Evolutionary conservation across 139 green algal species (phyloP), one percentile per base, ranked within the genome.

Genomic region (Asterochloris erici): DNA sequence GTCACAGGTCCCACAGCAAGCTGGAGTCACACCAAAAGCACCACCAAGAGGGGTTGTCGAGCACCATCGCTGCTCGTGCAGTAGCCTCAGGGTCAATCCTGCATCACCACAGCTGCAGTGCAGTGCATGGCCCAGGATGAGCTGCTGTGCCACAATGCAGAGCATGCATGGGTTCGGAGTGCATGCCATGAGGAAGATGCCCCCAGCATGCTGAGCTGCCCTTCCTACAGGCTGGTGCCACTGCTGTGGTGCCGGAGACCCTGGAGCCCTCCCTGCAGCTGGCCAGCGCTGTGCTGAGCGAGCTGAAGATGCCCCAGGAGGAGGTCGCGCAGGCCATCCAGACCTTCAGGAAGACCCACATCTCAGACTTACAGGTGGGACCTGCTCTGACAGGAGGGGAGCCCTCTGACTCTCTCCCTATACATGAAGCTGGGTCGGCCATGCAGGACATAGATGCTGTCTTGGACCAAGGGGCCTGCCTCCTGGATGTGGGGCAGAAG

Each of bases 181-280:
- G 66, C 19, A 73, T 4, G 66, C 66, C 66, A 26, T 54, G 38
- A 2, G 4, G 2, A 6, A 10, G 38, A 54, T 6, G 38, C 38
- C 23, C 9, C 23, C 9, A 23, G 23, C 66, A 26, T 60, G 71
- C 23, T 77, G 19, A 47, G 4, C 12, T 70, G 54, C 17, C 26
- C 38, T 54, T 54, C 38, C 38, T 68, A 24, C 83, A 83, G 79
- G 95, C 95, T 0, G 96, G 96, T 54, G 96, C 96, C 61, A 97
- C 92, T 54, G 96, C 94, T 13, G 96, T 99, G 79, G 96, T 99
- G 60, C 97, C 97, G 11, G 97, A 99, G 90, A 98, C 93, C 12
- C 87, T 99, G 70, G 97, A 99, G 89, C 97, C 97, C 0, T 93
- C 85, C 26, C 90, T 99, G 85, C 84, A 87, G 91, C 92, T 99